Evolutionary conservation across 1,139 yeast genomes (phyloP), one percentile per base, ranked within the genome.

Genomic region (Neolecta irregularis): DNA sequence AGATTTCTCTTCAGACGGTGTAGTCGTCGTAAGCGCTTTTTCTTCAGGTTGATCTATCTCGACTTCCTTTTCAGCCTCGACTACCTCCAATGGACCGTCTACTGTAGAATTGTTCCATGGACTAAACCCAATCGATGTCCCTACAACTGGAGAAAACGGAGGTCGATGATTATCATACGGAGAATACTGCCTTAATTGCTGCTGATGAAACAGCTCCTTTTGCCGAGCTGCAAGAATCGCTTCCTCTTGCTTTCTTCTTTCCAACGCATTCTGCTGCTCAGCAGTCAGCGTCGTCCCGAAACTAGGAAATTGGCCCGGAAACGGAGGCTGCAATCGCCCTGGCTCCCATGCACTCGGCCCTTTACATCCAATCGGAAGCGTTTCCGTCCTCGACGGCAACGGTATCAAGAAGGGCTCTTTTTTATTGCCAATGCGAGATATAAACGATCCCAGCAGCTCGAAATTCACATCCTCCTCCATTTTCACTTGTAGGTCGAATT

Each of bases 391-490:
- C 4, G 35, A 36, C 20, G 71, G 67, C 39, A 74, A 60, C 1
- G 83, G 72, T 8, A 66, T 62, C 36, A 65, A 53, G 52, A 78
- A 77, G 1, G 92, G 91, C 28, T 62, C 65, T n/a, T 54, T 48
- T 37, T 55, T 62, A 43, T 72, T 71, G 38, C 64, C 67, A 11
- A 73, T 41, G 28, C 47, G 45, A 16, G 42, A 37, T 37, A 50
- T 48, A 33, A 55, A 48, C 23, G 54, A 55, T 19, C 48, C 49
- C 20, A 60, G 46, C 5, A 54, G 44, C 25, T 48, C 45, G 37
- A 47, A 60, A 22, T 52, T 58, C 1, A 40, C 23, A 32, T 57
- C 62, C 30, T 57, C 60, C 2, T 46, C 48, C 29, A 85, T 64
- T 42, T 78, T 65, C 38, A 80, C 61, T 33, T 60, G 57, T 44